A percentile compares a stretch with the other conserved stretches of the same genome.
Evolutionary conservation across 371 early-diverging fungal species (phyloP).

Genomic region (Mortierella sp.): DNA sequence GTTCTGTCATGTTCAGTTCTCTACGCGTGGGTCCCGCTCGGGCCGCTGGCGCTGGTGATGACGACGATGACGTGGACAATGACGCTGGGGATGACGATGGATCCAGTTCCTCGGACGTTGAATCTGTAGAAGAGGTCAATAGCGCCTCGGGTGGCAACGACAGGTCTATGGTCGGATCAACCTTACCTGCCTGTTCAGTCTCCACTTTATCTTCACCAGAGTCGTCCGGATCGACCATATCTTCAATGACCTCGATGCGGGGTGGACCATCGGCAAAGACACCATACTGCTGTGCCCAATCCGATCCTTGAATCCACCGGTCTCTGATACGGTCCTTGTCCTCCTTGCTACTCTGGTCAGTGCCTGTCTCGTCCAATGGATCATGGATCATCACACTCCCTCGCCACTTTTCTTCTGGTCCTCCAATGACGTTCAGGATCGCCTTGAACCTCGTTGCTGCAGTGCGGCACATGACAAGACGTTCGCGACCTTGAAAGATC

Average conservation of each 20-base stretch:
- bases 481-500: constrained; percentile 37
- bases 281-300: constrained; percentile 38
- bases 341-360: neutral
- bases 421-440: constrained; percentile 39
- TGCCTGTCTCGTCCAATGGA: constrained; percentile 6
- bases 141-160: too few species aligned
- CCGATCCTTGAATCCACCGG: constrained; percentile 39
- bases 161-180: too few species aligned
- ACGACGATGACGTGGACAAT: neutral
- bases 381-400: constrained; percentile 39
- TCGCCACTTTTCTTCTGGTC: constrained; percentile 49
- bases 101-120: too few species aligned
- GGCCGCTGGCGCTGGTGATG: neutral
- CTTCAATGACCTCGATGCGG: constrained; percentile 39
- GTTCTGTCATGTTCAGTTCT: constrained; percentile 42
- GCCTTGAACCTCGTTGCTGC: constrained; percentile 33
- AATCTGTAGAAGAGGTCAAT: too few species aligned
- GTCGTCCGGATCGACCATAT: constrained; percentile 9
- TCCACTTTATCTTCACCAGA: neutral
- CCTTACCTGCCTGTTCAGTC: neutral
- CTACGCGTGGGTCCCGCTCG: constrained; percentile 6
- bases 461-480: constrained; percentile 31
- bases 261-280: constrained; percentile 41
- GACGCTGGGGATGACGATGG: neutral
- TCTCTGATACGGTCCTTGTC: constrained; percentile 23